Evolutionary conservation across 768 basidiomycete species (phyloP), one percentile per base, ranked within the genome.

Genomic region (Panaeolus cyanescens): DNA sequence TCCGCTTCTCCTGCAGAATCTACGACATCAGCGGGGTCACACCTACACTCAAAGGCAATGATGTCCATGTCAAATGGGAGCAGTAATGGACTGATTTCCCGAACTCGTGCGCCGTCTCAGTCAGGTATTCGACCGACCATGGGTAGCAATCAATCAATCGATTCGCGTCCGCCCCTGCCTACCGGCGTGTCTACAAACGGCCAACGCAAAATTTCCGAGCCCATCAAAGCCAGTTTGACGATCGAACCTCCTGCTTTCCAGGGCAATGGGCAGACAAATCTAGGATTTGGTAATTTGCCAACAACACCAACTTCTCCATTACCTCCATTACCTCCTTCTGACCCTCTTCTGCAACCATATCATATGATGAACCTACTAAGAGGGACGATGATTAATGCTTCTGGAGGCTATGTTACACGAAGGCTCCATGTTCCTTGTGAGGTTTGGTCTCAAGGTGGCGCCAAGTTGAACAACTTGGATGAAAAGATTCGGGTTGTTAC

Each of bases 401-500:
- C 90, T 4, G 95, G 95, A n/a, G 93, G 92, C 32, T 96, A 95
- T 72, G 79, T 96, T 59, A 95, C 93, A 15, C 89, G 88, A 50
- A 85, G 90, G 50, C 74, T 96, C 65, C 94, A 95, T 73, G 91
- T 96, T 30, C 93, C 95, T 13, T 86, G 86, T 59, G 92, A 93
- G 69, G 90, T 95, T 22, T 96, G 95, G 95, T 91, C 92, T 42
- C 91, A 93, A 71, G 90, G 91, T 30, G 93, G 94, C 39, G 92
- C 90, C 31, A 95, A 95, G 72, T 82, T 97, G 54, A 78, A 80
- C 33, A 94, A 92, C 69, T 70, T 95, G 32, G 83, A 87, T 55
- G 93, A 95, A 67, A 96, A 97, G 75, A 86, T 95, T 40, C 87
- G 91, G 36, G 91, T 93, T 58, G 87, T 96, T 37, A 88, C 89